Evolutionary conservation across 2,329 filamentous ascomycete species (phyloP).

Genomic region (Ophiostoma sp.): DNA sequence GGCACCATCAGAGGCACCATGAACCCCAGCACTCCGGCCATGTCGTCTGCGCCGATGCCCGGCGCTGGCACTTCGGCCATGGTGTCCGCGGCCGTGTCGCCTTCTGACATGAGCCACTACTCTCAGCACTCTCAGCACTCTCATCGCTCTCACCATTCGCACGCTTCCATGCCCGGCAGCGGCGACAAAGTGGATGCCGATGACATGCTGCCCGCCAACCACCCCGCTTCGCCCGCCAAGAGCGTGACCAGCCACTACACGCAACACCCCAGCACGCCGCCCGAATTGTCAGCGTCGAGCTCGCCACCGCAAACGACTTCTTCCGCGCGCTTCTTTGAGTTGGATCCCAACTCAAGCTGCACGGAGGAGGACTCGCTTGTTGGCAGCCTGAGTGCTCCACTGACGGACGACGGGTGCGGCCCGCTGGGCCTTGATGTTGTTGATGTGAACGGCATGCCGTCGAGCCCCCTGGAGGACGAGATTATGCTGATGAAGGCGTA

Average conservation of each 20-base stretch:
- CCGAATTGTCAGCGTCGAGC: constrained; percentile 56
- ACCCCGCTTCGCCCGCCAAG: constrained; percentile 45
- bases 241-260: constrained; percentile 49
- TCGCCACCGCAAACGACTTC: constrained; percentile 45
- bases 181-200: constrained; percentile 17
- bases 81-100: constrained; percentile 33
- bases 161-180: constrained; percentile 1
- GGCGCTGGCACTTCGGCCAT: constrained; percentile 26
- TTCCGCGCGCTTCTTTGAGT: constrained; percentile 43
- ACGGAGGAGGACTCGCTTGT: constrained; percentile 29
- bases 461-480: constrained; percentile 39
- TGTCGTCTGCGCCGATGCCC: constrained; percentile 41
- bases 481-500: constrained; percentile 43
- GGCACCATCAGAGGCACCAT: constrained; percentile 30
- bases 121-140: constrained; percentile 47
- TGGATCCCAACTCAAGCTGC: constrained; percentile 39
- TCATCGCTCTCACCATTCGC: constrained; percentile 1
- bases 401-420: constrained; percentile 29
- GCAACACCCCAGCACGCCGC: constrained; percentile 42
- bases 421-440: constrained; percentile 29
- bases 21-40: constrained; percentile 36
- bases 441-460: constrained; percentile 35
- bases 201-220: constrained; percentile 28
- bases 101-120: constrained; percentile 43
- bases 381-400: constrained; percentile 32